Evolutionary conservation across 495 filamentous ascomycete species (phyloP), one percentile per base, ranked within the genome.

Genomic region (Paragyromitra xinjiangensis): DNA sequence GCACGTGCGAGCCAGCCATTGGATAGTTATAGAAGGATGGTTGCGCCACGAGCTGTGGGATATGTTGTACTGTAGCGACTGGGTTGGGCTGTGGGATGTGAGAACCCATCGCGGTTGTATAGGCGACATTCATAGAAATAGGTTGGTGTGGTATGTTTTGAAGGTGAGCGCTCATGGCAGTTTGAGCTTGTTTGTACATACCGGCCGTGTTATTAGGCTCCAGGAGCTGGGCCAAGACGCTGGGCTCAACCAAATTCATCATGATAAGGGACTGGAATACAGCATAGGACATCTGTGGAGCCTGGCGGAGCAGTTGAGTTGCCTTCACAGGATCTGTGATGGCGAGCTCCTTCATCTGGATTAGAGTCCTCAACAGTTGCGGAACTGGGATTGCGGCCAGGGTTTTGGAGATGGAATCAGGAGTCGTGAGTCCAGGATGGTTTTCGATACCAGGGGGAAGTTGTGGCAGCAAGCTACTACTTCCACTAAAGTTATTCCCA

Each of bases 251-350:
- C 6, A 98, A 89, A 55, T 92, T 92, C 90, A 98, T 94, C 39
- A 98, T 88, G 0, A 98, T 89, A 7, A 99, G 87, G 7, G 94
- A 91, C 83, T 98, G 95, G 86, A 99, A 98, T 74, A 98, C 91
- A 34, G 95, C 96, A 80, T 96, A 98, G 37, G 92, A 88, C 26
- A 99, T 90, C 84, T 99, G 95, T 0, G 95, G 95, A 0, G 94
- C 94, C 84, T 94, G 90, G 63, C 89, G 86, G 45, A 99, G 88
- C 48, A 98, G 88, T 80, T 97, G 93, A 6, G 91, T 93, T 0
- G 94, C 94, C 81, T 93, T 92, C 2, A 86, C 85, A 1, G 95
- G 94, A 79, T 98, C 94, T 14, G 86, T 88, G 59, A 89, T 90
- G 2, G 91, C 91, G 4, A 99, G 87, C 1, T 90, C 89, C 81